These are phyloP conservation scores for Lepiota subincarnata DNA, from an alignment of 768 basidiomycete species.

Conservation along the genomic window DNA sequence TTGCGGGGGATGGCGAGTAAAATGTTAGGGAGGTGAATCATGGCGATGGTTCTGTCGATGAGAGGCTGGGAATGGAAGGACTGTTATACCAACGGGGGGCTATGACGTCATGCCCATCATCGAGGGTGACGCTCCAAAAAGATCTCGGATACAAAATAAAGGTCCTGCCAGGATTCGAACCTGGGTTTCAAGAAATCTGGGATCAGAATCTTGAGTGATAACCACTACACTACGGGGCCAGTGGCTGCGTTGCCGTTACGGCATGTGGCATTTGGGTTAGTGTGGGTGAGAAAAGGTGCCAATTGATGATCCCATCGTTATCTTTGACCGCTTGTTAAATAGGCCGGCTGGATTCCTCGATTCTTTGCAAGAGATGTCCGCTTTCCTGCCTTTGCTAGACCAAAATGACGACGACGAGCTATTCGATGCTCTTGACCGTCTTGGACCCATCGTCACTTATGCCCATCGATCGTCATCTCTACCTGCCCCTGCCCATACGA, in stretches of 20 bases:
- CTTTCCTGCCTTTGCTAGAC: conserved; percentile 62
- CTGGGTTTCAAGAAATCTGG: conserved; percentile 32
- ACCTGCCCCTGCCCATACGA: conserved; percentile 30
- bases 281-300: too few species aligned
- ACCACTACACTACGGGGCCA: conserved; percentile 32
- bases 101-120: conserved; percentile 20
- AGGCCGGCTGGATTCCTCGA: not conserved
- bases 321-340: too few species aligned
- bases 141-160: conserved; percentile 11
- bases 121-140: conserved; percentile 14
- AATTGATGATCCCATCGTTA: too few species aligned
- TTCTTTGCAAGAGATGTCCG: conserved; percentile 31
- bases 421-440: conserved; percentile 58
- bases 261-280: too few species aligned
- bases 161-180: conserved; percentile 34
- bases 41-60: conserved; percentile 25
- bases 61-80: not conserved
- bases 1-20: conserved; percentile 52
- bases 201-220: conserved; percentile 34
- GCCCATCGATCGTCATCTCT: conserved; percentile 26
- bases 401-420: conserved; percentile 41
- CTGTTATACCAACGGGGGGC: not conserved
- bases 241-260: not conserved
- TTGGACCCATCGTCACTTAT: conserved; percentile 71
- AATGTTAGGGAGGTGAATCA: conserved; percentile 41